Evolutionary conservation across 495 filamentous ascomycete genomes (phyloP), one percentile per base, ranked within the genome.

Genomic region (Penicillium roqueforti): DNA sequence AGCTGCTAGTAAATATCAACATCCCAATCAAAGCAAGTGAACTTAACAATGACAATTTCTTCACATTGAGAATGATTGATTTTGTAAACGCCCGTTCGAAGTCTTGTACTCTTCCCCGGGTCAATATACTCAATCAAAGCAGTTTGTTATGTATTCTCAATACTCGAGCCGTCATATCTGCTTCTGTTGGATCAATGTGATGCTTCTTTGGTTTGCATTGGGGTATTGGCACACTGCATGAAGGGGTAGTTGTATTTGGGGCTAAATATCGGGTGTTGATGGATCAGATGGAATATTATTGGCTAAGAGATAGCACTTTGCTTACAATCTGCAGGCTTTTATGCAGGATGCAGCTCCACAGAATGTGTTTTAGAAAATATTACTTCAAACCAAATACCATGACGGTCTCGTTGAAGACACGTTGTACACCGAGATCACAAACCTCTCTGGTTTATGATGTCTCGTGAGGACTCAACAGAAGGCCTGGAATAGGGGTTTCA

Each of bases 11-110:
- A 79, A 5, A 41, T 19, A 5, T 46, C 54, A 2, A 76, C 8
- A 52, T 78, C 76, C 69, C 70, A 76, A 5, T 52, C 45, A 20
- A 74, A 78, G 25, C 60, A 59, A 39, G 74, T 63, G 45, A 77
- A 72, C 50, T 79, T 79, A 37, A 53, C 65, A 11, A 78, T 23
- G 1, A 77, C 55, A 11, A 62, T 32, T 19, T 32, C 25, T 23
- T 66, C 54, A 39, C 72, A 68, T 10, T 6, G n/a, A 7, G 67
- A 60, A 48, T 34, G 61, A 34, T 40, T 55, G 41, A 38, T 59
- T 60, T 69, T 56, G 42, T 65, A 67, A 25, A 67, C 53, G 0
- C 61, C 59, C 19, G 53, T 58, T 44, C 57, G 50, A 39, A 69
- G 22, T 23, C 59, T 63, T 40, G 32, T 26, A 25, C 60, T 48